phyloP scores from a whole-genome alignment of 1,139 yeast genomes.

The Debaryomycetaceae sp. region DNA sequence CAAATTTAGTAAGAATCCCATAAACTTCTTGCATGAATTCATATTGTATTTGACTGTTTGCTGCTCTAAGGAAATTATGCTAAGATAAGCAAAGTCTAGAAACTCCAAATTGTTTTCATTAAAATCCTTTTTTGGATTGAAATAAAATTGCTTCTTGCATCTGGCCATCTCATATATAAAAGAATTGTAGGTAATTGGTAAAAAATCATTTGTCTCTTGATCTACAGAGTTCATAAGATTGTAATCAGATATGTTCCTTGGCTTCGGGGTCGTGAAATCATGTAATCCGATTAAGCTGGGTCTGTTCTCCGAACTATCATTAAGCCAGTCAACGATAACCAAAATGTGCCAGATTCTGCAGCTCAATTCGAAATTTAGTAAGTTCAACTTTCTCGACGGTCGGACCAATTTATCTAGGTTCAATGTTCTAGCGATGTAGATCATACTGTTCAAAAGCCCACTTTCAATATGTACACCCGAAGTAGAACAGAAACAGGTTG shows the following conservation, averaged over 20 bases:
- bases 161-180: slow-evolving; percentile 9
- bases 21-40: neutral
- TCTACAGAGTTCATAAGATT: slow-evolving; percentile 8
- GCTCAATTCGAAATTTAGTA: slow-evolving; percentile 20
- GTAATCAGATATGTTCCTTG: slow-evolving; percentile 14
- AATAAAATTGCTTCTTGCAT: slow-evolving; percentile 8
- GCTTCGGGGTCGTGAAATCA: slow-evolving; percentile 22
- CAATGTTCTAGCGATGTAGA: slow-evolving; percentile 23
- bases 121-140: neutral
- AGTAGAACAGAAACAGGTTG: slow-evolving; percentile 21
- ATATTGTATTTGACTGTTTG: neutral
- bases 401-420: slow-evolving; percentile 17
- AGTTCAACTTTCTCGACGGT: slow-evolving; percentile 5
- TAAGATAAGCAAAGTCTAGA: slow-evolving; percentile 5
- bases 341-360: slow-evolving; percentile 32
- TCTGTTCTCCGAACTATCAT: slow-evolving; percentile 17
- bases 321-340: slow-evolving; percentile 30
- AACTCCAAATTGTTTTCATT: neutral
- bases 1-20: neutral
- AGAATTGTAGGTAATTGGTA: slow-evolving; percentile 11
- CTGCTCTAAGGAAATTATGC: slow-evolving; percentile 1
- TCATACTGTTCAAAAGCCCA: slow-evolving; percentile 17
- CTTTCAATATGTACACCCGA: slow-evolving; percentile 29
- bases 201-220: slow-evolving; percentile 7
- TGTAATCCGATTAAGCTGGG: slow-evolving; percentile 14